Base-by-base conservation (phyloP, 345 rosid species). In the Turnera subulata region DNA sequence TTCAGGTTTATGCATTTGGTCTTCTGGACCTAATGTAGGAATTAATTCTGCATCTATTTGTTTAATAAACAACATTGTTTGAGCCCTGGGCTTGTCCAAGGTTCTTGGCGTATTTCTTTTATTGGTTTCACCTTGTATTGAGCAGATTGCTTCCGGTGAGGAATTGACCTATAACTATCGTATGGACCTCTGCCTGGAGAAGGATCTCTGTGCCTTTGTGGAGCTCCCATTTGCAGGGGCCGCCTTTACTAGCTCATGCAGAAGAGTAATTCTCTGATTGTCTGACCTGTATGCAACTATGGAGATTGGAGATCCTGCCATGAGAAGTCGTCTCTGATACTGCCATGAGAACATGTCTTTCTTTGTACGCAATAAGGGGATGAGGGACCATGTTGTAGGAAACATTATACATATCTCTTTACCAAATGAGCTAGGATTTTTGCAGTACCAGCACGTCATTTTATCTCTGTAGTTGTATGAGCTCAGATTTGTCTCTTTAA, bases 71-170 rank as follows among this genome's bases (percentile, higher is more conserved):
- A 44, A 22, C 37, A 24, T 26, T 40, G 17, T 33, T 18, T 37
- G 16, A 18, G 42, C 19, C 20, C 42, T 46, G 26, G 25, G 13
- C 6, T 11, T 46, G 48, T 23, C 17, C 40, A 13, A n/a, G 26
- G 18, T 15, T 16, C 20, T 51, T n/a, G 6, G n/a, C 29, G 9
- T 44, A 12, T 50, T 57, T 51, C 16, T 55, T 70, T 50, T 26
- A 32, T 40, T 51, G 25, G 48, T 43, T 37, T 50, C 37, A 25
- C 42, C 24, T 11, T 58, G n/a, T 32, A 15, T 19, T 61, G 74
- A 68, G 75, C 99, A 94, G 99, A 90, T 94, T 71, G 76, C 91
- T 53, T 67, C 60, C 15, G 97, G 99, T 40, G 96, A 94, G 70
- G 99, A 94, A 68, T 71, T 90, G 69, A 85, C 96, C 0, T 76